Percentiles rank a stretch among this genome's conserved stretches.
phyloP scores from a whole-genome alignment of 2,329 filamentous ascomycete species.

The Scedosporium minutisporum region DNA sequence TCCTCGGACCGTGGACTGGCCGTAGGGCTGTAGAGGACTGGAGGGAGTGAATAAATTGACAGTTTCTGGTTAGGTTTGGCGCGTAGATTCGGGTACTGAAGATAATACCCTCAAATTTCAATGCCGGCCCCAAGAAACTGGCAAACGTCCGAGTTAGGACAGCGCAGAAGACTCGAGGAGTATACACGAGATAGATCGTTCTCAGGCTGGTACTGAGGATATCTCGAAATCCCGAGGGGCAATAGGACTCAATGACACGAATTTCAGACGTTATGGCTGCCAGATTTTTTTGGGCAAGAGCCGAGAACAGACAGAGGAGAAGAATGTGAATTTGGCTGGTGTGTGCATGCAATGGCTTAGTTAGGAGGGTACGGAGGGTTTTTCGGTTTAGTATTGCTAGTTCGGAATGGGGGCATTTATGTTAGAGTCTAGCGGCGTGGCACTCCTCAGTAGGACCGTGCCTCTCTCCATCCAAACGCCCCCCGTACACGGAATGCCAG shows the following conservation, averaged over 20 bases:
- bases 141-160: background rate
- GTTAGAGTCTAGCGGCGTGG: background rate
- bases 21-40: background rate
- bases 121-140: background rate
- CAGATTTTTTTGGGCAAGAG: background rate
- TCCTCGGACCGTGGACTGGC: background rate
- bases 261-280: no score
- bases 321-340: background rate
- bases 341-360: background rate
- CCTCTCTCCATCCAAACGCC: background rate
- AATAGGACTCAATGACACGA: no score
- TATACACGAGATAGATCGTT: background rate
- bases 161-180: background rate
- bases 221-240: no score
- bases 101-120: background rate
- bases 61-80: no score
- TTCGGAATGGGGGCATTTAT: background rate
- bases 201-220: background rate
- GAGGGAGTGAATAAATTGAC: no score
- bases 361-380: background rate
- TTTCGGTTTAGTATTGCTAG: background rate
- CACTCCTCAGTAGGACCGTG: background rate
- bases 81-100: no score
- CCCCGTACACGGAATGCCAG: background rate
- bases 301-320: background rate